Evolutionary conservation across 805 yeast species (phyloP), one percentile per base, ranked within the genome.

Genomic region (Barnettozyma botsteinii): DNA sequence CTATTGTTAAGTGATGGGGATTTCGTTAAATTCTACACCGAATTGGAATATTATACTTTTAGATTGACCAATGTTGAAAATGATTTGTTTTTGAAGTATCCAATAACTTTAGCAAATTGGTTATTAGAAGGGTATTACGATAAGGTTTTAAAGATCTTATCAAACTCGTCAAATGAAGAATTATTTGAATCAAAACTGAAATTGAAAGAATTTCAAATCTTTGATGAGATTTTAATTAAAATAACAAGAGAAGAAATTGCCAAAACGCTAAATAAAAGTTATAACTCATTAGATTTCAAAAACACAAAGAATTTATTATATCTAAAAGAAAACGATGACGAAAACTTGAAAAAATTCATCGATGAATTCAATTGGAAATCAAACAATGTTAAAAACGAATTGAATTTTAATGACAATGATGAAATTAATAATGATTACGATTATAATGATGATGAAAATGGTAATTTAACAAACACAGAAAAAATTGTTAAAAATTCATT

Each of bases 61-160:
- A 49, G 35, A 21, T 12, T 65, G 21, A 47, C 53, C n/a, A 67
- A 53, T 52, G 57, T 59, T 46, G 91, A 86, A 50, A 68, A 71
- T 26, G 95, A 85, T 59, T 68, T 72, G 49, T 85, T 72, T 59
- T 68, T 91, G 50, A 74, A 77, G 35, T 88, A 88, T 59, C 98
- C 98, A 19, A 80, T 91, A 39, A 79, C 80, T 51, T 78, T 93
- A 52, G 98, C 93, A 61, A 80, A 85, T 49, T 86, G 94, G 83
- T 75, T 93, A 49, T 87, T 91, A 82, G 98, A 93, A 65, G 98
- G 98, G 31, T 84, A 91, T 49, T 93, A 89, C 63, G 93, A 87
- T 61, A 85, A 85, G 62, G 91, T 89, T 33, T 85, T 45, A 28
- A 37, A 35, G 6, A 34, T 45, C 2, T 28, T 45, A 24, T 33